These are phyloP conservation scores for Annulohypoxylon moriforme DNA, from an alignment of 495 filamentous ascomycete genomes.

Conservation along the genomic window DNA sequence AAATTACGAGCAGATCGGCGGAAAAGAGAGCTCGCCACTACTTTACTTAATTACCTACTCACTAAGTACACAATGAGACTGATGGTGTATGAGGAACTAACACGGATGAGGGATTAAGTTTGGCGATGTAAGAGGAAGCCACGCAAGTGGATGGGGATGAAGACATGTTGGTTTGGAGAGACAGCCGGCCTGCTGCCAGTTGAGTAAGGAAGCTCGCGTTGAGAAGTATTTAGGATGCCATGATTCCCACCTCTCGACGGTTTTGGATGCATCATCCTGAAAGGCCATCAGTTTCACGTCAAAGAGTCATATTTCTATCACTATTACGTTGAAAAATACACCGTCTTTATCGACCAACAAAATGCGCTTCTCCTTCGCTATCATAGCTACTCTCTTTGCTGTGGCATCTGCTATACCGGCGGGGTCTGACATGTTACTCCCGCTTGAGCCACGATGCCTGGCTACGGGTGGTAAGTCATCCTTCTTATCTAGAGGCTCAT, in stretches of 20 bases:
- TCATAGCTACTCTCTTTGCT: neutral
- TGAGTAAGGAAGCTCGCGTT: neutral
- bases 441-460: conserved; percentile 7
- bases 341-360: neutral
- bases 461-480: neutral
- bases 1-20: neutral
- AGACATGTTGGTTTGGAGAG: neutral
- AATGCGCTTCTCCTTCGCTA: neutral
- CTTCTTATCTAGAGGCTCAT: too few species aligned
- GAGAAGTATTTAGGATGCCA: neutral
- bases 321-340: neutral
- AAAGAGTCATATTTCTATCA: neutral
- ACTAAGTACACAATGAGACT: too few species aligned
- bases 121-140: neutral
- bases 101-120: neutral
- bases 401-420: neutral
- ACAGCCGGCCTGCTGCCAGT: neutral
- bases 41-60: neutral
- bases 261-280: neutral
- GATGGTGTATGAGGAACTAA: neutral
- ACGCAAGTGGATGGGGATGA: neutral
- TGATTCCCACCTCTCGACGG: neutral
- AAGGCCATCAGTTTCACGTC: neutral
- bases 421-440: neutral
- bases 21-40: neutral